phyloP scores from a whole-genome alignment of 176 grass and related monocot genomes.

The Aegilops longissima region DNA sequence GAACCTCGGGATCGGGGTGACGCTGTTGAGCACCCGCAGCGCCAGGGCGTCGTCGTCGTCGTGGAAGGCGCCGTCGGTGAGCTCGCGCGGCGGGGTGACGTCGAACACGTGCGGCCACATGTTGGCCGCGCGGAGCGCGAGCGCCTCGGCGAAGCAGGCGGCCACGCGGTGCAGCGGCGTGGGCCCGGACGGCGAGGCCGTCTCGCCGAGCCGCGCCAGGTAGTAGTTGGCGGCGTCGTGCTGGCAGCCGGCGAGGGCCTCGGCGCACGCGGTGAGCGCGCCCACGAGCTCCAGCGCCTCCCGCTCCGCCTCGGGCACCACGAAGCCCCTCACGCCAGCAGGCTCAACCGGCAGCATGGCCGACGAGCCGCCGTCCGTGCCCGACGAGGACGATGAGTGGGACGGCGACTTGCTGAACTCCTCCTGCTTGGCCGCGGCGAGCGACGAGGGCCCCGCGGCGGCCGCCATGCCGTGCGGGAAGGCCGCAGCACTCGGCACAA shows the following conservation, averaged over 20 bases:
- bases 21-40: slow-evolving; percentile 63
- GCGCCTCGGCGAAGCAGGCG: slow-evolving; percentile 85
- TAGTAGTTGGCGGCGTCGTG: slow-evolving; percentile 72
- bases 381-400: slow-evolving; percentile 70
- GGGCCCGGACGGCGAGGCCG: slow-evolving; percentile 56
- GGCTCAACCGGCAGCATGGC: neutral
- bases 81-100: slow-evolving; percentile 54
- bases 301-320: neutral
- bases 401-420: slow-evolving; percentile 78
- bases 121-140: slow-evolving; percentile 58
- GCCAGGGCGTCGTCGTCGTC: slow-evolving; percentile 76
- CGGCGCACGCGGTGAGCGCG: slow-evolving; percentile 68
- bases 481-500: slow-evolving; percentile 67
- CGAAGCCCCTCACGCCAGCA: neutral
- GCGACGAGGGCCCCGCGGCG: slow-evolving; percentile 43
- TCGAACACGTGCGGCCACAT: slow-evolving; percentile 73
- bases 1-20: slow-evolving; percentile 79
- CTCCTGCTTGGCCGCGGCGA: slow-evolving; percentile 52
- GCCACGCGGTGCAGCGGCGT: slow-evolving; percentile 75
- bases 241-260: slow-evolving; percentile 58
- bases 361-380: slow-evolving; percentile 46
- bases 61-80: slow-evolving; percentile 44
- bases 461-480: slow-evolving; percentile 60
- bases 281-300: slow-evolving; percentile 44
- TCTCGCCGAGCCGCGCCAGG: slow-evolving; percentile 71